Evolutionary conservation across 2,329 filamentous ascomycete genomes (phyloP).

Genomic region (Nakataea oryzae): DNA sequence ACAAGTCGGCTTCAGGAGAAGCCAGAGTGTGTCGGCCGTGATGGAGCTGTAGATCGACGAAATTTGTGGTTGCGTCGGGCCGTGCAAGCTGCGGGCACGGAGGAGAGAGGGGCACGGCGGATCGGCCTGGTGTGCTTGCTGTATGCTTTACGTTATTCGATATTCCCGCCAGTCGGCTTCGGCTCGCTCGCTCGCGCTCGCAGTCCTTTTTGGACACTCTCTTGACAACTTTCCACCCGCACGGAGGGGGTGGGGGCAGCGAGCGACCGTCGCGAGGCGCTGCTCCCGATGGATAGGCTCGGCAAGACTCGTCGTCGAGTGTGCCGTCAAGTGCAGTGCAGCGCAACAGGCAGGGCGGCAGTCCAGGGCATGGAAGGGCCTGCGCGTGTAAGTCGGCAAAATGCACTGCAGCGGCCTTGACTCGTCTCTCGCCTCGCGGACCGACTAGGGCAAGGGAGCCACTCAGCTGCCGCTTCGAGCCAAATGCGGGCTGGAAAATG

Average conservation of each 20-base stretch:
- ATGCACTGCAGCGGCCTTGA: neutral
- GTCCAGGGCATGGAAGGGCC: neutral
- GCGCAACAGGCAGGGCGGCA: too few relatives aligned
- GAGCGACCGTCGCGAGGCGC: neutral
- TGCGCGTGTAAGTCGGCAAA: conserved; percentile 4
- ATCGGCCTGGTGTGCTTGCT: neutral
- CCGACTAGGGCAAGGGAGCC: neutral
- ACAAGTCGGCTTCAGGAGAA: neutral
- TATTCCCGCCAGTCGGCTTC: neutral
- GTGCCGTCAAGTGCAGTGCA: neutral
- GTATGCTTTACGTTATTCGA: neutral
- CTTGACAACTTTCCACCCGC: neutral
- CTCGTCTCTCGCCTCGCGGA: neutral
- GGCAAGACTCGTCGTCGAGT: neutral
- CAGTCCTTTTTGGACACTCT: neutral
- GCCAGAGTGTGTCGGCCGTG: conserved; percentile 3
- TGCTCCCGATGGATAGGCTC: neutral
- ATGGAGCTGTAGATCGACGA: conserved; percentile 4
- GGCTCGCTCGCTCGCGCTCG: neutral
- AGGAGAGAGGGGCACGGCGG: neutral
- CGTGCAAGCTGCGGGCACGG: neutral
- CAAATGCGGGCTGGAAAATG: neutral
- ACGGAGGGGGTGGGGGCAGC: neutral
- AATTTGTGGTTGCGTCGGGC: neutral
- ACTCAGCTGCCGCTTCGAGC: neutral